These are phyloP conservation scores for Quambalaria eucalypti DNA, from an alignment of 1,284 basidiomycete genomes.

Conservation along the genomic window DNA sequence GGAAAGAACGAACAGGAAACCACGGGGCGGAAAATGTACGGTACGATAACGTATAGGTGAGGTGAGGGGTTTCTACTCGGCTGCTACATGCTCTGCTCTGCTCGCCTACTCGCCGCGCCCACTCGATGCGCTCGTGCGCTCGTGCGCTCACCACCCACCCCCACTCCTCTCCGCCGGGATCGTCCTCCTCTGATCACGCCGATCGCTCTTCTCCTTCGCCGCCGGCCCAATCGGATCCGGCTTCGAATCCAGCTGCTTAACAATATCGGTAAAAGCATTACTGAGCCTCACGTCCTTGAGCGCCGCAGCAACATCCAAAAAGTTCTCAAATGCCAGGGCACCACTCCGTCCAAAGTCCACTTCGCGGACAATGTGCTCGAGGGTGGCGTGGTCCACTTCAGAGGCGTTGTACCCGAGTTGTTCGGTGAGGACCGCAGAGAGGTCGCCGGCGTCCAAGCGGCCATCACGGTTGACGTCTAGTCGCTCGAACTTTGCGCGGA, in stretches of 20 bases:
- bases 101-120: too few species aligned
- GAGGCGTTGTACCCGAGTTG: constrained; percentile 32
- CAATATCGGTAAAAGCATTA: constrained; percentile 36
- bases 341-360: constrained; percentile 35
- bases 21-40: too few species aligned
- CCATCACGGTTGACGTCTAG: constrained; percentile 36
- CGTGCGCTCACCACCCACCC: constrained; percentile 39
- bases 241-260: constrained; percentile 23
- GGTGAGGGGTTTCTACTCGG: too few species aligned
- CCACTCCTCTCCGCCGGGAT: constrained; percentile 38
- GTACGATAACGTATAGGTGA: too few species aligned
- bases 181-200: constrained; percentile 31
- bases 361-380: constrained; percentile 32
- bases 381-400: constrained; percentile 23
- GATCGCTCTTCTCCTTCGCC: constrained; percentile 24
- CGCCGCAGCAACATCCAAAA: constrained; percentile 35
- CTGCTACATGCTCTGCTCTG: too few species aligned
- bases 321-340: constrained; percentile 37
- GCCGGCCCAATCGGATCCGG: constrained; percentile 27
- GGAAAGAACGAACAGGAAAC: too few species aligned
- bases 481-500: constrained; percentile 28
- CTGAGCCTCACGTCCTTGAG: constrained; percentile 33
- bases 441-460: constrained; percentile 33
- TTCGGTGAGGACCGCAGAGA: constrained; percentile 30
- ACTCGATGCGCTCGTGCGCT: too few species aligned